Evolutionary conservation across 2,329 filamentous ascomycete species (phyloP), one percentile per base, ranked within the genome.

Genomic region (Coniochaeta sp.): DNA sequence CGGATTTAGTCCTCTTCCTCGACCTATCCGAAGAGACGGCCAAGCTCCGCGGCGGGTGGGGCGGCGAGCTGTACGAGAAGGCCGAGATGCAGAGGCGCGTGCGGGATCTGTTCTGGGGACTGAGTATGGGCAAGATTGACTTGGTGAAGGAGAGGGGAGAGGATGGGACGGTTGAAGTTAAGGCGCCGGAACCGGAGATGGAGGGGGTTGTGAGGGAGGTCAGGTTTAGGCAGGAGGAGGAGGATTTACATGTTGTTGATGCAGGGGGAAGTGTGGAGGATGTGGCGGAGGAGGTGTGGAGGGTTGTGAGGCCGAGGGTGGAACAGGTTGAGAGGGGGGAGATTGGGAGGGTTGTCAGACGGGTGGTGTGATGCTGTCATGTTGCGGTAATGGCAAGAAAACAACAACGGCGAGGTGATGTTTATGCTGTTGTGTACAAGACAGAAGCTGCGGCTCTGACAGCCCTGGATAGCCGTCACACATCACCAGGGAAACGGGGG

Each of bases 1-100:
- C 94, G 0, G 94, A 99, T 71, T 65, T 91, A 9, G 90, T 92
- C 10, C 68, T 97, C 1, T 97, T 97, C 63, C 77, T 99, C 28
- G 89, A 94, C 63, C 79, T 97, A 49, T 82, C 85, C 6, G 81
- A 89, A 31, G 80, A 83, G 48, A 79, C 84, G 54, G 91, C 91
- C 9, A 81, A 80, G 27, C 77, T 78, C 60, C 77, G 94, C 16
- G 91, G 90, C n/a, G 92, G 90, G 0, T 99, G 86, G 74, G 94
- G 94, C 1, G 80, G 78, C 16, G 94, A 99, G 74, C 78, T 89
- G 56, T 99, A 97, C 63, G 94, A 99, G 72, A 86, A 83, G 65
- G 80, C 79, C 54, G 83, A 85, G 62, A 88, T 96, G 82, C 94
- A 99, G 71, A 74, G 78, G 54, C 79, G 83, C 9, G 94, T 97